phyloP scores from a whole-genome alignment of 352 stramenopile species.

The Peronospora belbahrii region DNA sequence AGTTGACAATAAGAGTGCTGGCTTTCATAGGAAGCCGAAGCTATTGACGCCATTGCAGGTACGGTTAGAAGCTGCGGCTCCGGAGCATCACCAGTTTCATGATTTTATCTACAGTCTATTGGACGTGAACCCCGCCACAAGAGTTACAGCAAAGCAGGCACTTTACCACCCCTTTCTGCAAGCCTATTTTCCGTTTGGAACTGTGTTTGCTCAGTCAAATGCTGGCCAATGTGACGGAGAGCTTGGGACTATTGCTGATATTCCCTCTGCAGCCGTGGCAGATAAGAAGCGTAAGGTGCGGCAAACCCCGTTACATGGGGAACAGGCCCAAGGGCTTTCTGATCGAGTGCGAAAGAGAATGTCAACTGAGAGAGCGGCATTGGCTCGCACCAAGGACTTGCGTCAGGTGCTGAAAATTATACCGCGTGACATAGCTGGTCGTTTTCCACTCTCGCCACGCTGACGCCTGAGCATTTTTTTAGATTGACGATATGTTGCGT shows the following conservation, averaged over 20 bases:
- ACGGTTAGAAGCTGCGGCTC: conserved; percentile 28
- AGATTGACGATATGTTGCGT: conserved; percentile 2
- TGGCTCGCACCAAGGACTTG: conserved; percentile 23
- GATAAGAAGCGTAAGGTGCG: conserved; percentile 14
- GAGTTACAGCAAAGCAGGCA: conserved; percentile 39
- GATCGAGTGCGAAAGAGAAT: conserved; percentile 13
- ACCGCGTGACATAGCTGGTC: conserved; percentile 8
- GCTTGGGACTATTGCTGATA: neutral
- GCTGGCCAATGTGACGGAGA: conserved; percentile 1
- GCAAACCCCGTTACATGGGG: conserved; percentile 2
- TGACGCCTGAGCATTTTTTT: conserved; percentile 2
- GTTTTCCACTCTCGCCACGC: conserved; percentile 16
- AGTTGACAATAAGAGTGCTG: neutral
- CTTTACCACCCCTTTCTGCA: conserved; percentile 69
- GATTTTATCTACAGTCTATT: conserved; percentile 50
- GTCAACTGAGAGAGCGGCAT: conserved; percentile 9
- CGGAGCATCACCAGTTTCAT: conserved; percentile 28
- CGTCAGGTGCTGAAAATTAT: conserved; percentile 28
- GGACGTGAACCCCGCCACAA: conserved; percentile 36
- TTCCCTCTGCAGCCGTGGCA: conserved; percentile 1
- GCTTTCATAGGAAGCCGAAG: conserved; percentile 10
- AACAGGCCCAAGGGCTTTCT: conserved; percentile 1
- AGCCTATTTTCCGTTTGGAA: conserved; percentile 53
- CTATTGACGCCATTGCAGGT: conserved; percentile 6
- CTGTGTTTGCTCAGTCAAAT: conserved; percentile 34